Percentiles rank a stretch among this genome's conserved stretches.
Conservation (phyloP, 1,284 basidiomycete genomes). For the Lignosus rhinocerotis region DNA sequence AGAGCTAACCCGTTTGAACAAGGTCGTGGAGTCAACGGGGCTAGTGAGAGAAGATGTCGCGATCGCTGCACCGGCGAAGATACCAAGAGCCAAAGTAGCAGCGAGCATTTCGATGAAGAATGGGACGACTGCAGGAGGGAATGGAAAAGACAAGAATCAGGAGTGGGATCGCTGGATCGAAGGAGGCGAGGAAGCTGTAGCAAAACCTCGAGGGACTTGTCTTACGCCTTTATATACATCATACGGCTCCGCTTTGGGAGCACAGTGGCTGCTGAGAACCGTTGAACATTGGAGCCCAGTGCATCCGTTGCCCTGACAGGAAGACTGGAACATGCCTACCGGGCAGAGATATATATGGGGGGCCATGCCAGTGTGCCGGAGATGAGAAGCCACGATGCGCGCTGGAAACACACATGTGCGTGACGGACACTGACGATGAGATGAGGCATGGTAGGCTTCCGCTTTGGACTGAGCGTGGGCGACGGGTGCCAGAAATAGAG, state of each 20-base stretch:
- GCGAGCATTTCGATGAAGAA: conserved; percentile 10
- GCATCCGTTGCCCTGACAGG: not conserved
- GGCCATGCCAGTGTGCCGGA: not conserved
- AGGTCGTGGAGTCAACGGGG: conserved; percentile 20
- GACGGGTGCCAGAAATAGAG: not conserved
- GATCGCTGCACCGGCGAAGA: conserved; percentile 21
- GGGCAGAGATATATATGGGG: not conserved
- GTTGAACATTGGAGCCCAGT: not conserved
- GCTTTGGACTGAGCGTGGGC: not conserved
- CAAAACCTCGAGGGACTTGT: not conserved
- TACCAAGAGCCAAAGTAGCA: conserved; percentile 14
- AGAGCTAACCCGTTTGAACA: conserved; percentile 35
- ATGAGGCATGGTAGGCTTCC: not conserved
- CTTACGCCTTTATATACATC: not conserved
- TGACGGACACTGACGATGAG: not conserved
- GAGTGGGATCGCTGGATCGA: not conserved
- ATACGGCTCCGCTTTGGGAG: no score
- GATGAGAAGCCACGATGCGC: not conserved
- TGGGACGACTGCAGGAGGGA: not conserved
- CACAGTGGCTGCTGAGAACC: not conserved
- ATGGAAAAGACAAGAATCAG: not conserved
- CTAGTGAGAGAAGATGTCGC: conserved; percentile 10
- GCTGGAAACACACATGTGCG: not conserved
- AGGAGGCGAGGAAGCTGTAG: not conserved
- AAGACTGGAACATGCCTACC: not conserved